Percentiles rank a stretch among this genome's conserved stretches.
Conservation (phyloP, 1,284 basidiomycete species). For the Cryptococcus sp. region DNA sequence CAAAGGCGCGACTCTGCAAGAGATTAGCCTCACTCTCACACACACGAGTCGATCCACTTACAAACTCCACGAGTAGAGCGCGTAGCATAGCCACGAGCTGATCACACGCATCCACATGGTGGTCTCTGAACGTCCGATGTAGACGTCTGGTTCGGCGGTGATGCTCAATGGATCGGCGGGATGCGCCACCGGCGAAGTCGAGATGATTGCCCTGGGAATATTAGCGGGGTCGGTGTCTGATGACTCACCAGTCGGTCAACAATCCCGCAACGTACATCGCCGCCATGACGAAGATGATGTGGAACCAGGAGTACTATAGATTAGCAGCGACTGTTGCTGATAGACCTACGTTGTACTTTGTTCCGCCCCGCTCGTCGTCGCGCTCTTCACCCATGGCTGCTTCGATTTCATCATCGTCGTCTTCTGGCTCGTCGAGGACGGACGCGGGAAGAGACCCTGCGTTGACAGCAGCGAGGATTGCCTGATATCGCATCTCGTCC, state of each 20-base stretch:
- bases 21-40: slow-evolving; percentile 3
- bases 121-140: slow-evolving; percentile 90
- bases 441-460: slow-evolving; percentile 95
- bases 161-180: slow-evolving; percentile 28
- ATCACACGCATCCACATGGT: slow-evolving; percentile 99
- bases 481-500: slow-evolving; percentile 90
- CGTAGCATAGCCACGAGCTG: slow-evolving; percentile 90
- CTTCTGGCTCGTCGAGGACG: slow-evolving; percentile 76
- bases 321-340: slow-evolving; percentile 1
- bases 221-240: slow-evolving; percentile 3
- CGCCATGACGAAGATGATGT: slow-evolving; percentile 93
- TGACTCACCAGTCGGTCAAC: slow-evolving; percentile 91
- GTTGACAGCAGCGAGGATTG: slow-evolving; percentile 90
- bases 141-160: slow-evolving; percentile 64
- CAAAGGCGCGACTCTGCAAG: slow-evolving; percentile 70
- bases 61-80: slow-evolving; percentile 86
- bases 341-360: slow-evolving; percentile 83
- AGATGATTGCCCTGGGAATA: slow-evolving; percentile 41
- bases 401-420: slow-evolving; percentile 74
- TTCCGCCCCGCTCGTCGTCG: slow-evolving; percentile 94
- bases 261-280: slow-evolving; percentile 98
- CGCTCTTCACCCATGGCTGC: slow-evolving; percentile 67
- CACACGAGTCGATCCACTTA: slow-evolving; percentile 21
- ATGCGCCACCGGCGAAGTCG: slow-evolving; percentile 41
- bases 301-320: slow-evolving; percentile 92